Base-by-base conservation (phyloP, 2,329 filamentous ascomycete genomes). In the Aspergillus chevalieri region DNA sequence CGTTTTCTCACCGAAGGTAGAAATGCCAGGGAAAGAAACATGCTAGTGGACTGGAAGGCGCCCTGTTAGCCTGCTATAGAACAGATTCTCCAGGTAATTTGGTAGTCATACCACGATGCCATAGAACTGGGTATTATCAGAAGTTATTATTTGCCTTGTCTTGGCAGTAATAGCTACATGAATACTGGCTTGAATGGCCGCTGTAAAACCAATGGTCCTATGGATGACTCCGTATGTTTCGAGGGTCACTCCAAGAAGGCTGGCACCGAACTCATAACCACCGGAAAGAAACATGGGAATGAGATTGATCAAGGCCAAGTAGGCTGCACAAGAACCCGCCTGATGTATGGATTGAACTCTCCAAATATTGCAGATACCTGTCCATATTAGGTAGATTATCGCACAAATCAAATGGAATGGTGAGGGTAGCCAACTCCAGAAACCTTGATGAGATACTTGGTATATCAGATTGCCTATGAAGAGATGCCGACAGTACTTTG, bases 251-350 rank as follows among this genome's bases (percentile, higher is more conserved):
- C 56, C 47, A 24, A 58, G 48, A 19, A 54, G 41, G n/a, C 42
- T 43, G 46, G 53, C 52, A 3, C 45, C 47, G 17, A 58, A 55
- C 17, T 56, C 53, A 42, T 53, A 47, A 28, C 52, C 44, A 34
- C 50, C 48, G 21, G 50, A 51, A 3, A 58, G 38, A 46, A 53
- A 56, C 15, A 54, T 48, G 22, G 44, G 56, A 14, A 52, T 44
- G 3, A 58, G 36, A 34, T 58, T 58, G 26, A 55, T 41, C 8
- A 58, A 50, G 10, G 39, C 52, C 22, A 58, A 43, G 22, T 51
- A 42, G 6, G 52, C 56, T 28, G 49, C 52, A 43, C 52, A 46
- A 9, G 43, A 39, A 8, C 50, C 38, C 41, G 47, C 45, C 38
- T 52, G 48, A 30, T 44, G 30, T 30, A 53, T 9, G 10, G 50